Evolutionary conservation across 352 stramenopile species (phyloP), one percentile per base, ranked within the genome.

Genomic region (Pythium sp.): DNA sequence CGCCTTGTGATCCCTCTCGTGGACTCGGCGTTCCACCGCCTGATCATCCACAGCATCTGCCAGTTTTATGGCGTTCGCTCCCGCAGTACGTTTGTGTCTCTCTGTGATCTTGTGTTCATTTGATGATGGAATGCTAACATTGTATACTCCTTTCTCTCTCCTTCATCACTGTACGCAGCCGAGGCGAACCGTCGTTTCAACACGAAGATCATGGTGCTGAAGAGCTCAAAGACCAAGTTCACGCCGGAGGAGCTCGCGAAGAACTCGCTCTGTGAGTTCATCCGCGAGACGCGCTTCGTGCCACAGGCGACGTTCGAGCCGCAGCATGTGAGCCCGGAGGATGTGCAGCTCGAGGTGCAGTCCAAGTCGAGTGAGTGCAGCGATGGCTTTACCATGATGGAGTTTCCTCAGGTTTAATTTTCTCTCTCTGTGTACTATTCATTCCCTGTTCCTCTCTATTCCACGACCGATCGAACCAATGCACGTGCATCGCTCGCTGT

Each of bases 61-160:
- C 89, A 97, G 71, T 97, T 95, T 67, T 94, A 94, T 46, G 84
- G 85, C 57, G 73, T 97, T 55, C 83, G 83, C 55, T 94, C 89
- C 41, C 82, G 84, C 70, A 95, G 87, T 96, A 73, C 60, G 84
- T 82, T 57, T 11, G 2, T 6, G n/a, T n/a, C 60, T n/a, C 5
- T 51, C 1, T 22, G 20, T 9, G 41, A 30, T 69, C 8, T 41
- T 69, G 12, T 62, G 11, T 59, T 2, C 18, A 26, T 12, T 49
- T 36, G 11, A 24, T 32, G 26, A 58, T 8, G 38, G 4, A 15
- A 38, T 58, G 14, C 15, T 58, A 3, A 58, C 51, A 22, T 36
- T 36, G 20, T 32, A 5, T 58, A 20, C 32, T 32, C 5, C 8
- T 38, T 41, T 57, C 0, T 47, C 24, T 55, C 18, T 55, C 8